These are phyloP conservation scores for Dichotomocladium elegans DNA, from an alignment of 371 early-diverging fungal genomes.

Conservation along the genomic window DNA sequence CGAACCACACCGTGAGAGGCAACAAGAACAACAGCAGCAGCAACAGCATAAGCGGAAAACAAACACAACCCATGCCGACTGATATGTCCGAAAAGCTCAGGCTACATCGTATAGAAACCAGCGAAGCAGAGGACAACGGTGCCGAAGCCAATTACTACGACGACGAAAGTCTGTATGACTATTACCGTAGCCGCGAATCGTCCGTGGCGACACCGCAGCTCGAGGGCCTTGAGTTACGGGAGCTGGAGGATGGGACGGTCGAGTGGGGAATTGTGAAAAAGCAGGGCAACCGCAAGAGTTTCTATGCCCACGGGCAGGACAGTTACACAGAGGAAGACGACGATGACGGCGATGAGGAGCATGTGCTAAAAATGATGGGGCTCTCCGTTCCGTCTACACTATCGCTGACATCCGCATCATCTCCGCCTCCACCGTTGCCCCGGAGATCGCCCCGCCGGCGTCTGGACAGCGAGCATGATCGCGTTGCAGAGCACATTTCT, in stretches of 20 bases:
- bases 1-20: not conserved
- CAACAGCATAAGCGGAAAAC: not conserved
- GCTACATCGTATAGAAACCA: not conserved
- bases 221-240: slow-evolving; percentile 27
- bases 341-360: slow-evolving; percentile 15
- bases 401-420: not conserved
- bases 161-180: slow-evolving; percentile 15
- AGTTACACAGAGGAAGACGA: slow-evolving; percentile 13
- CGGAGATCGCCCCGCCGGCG: slow-evolving; percentile 19
- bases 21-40: not conserved
- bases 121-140: not conserved
- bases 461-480: slow-evolving; percentile 2
- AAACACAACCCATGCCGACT: not conserved
- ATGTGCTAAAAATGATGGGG: slow-evolving; percentile 18
- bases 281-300: slow-evolving; percentile 21
- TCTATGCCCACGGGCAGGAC: slow-evolving; percentile 2
- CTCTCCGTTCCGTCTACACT: not conserved
- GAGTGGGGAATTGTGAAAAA: slow-evolving; percentile 28
- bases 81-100: not conserved
- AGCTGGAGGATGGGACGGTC: slow-evolving; percentile 25
- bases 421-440: slow-evolving; percentile 17
- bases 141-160: slow-evolving; percentile 5
- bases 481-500: slow-evolving; percentile 4
- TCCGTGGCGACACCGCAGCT: not conserved
- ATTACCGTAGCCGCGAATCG: slow-evolving; percentile 8